phyloP scores from a whole-genome alignment of 306 rosid species.

The Dalbergia oliveri region DNA sequence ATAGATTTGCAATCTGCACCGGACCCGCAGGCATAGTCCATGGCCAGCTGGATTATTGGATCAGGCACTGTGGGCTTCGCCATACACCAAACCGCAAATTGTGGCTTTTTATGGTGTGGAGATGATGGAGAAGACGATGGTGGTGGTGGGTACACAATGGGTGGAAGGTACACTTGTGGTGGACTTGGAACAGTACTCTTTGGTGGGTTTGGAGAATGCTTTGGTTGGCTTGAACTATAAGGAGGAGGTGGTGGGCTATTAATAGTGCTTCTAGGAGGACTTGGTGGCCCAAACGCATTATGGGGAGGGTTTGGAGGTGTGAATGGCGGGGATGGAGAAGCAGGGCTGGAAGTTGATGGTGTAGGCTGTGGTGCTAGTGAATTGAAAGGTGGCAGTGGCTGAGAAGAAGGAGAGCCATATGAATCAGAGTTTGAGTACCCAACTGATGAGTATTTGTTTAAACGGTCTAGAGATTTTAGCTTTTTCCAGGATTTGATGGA shows the following conservation, averaged over 20 bases:
- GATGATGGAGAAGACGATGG: slow-evolving; percentile 43
- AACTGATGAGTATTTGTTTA: slow-evolving; percentile 44
- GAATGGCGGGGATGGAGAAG: too few species aligned
- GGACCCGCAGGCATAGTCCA: slow-evolving; percentile 90
- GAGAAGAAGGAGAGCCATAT: slow-evolving; percentile 63
- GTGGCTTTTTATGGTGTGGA: slow-evolving; percentile 46
- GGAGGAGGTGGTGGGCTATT: slow-evolving; percentile 56
- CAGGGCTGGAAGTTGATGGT: slow-evolving; percentile 32
- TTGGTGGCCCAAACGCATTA: slow-evolving; percentile 9
- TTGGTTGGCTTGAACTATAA: slow-evolving; percentile 49
- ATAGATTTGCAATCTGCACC: slow-evolving; percentile 82
- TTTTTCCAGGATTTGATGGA: slow-evolving; percentile 38
- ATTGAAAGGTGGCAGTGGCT: slow-evolving; percentile 61
- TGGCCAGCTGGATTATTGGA: slow-evolving; percentile 66
- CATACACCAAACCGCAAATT: slow-evolving; percentile 70
- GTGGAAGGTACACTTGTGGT: slow-evolving; percentile 47
- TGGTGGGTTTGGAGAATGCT: slow-evolving; percentile 53
- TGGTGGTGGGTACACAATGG: slow-evolving; percentile 60
- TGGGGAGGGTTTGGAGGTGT: slow-evolving; percentile 58
- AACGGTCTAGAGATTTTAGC: slow-evolving; percentile 46
- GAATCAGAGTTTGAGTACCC: slow-evolving; percentile 42
- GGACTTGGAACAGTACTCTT: slow-evolving; percentile 47
- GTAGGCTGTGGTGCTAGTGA: slow-evolving; percentile 61
- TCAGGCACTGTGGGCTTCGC: slow-evolving; percentile 89
- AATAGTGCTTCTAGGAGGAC: slow-evolving; percentile 39